Evolutionary conservation across 1,284 basidiomycete species (phyloP).

Genomic region (Ganoderma resinaceum): DNA sequence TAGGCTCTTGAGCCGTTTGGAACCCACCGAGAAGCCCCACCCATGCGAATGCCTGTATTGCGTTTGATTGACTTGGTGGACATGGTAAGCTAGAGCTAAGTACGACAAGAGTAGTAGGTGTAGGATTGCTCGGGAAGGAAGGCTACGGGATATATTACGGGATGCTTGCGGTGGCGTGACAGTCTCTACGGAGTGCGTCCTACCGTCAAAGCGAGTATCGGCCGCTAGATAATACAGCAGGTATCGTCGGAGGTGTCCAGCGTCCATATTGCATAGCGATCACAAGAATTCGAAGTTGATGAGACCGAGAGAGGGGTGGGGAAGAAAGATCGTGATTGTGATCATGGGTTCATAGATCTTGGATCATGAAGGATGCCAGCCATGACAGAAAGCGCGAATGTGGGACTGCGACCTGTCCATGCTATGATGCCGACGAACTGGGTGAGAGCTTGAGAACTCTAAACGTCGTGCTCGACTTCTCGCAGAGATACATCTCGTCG

Average conservation of each 20-base stretch:
- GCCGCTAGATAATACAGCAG: slow-evolving; percentile 38
- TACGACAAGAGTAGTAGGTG: slow-evolving; percentile 21
- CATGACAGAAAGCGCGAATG: background rate
- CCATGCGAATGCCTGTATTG: slow-evolving; percentile 3
- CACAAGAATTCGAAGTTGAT: slow-evolving; percentile 10
- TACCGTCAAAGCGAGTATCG: slow-evolving; percentile 20
- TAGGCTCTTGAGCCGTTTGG: too few species aligned
- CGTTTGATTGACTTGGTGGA: slow-evolving; percentile 4
- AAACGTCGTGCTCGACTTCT: slow-evolving; percentile 75
- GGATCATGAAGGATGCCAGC: slow-evolving; percentile 11
- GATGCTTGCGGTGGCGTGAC: slow-evolving; percentile 20
- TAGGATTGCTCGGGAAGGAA: slow-evolving; percentile 11
- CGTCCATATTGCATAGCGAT: slow-evolving; percentile 10
- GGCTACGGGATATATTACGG: slow-evolving; percentile 26
- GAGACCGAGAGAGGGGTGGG: background rate
- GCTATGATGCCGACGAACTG: slow-evolving; percentile 22
- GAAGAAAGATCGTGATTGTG: slow-evolving; percentile 7
- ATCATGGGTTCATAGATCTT: slow-evolving; percentile 10
- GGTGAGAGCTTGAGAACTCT: slow-evolving; percentile 67
- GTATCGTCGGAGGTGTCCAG: slow-evolving; percentile 31
- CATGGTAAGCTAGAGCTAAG: slow-evolving; percentile 19
- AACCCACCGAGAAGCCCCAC: too few species aligned
- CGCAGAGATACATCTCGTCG: slow-evolving; percentile 81
- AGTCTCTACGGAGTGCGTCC: slow-evolving; percentile 18
- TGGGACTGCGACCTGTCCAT: background rate